Percentiles rank a stretch among this genome's conserved stretches.
Evolutionary conservation across 2,329 filamentous ascomycete genomes (phyloP).

Genomic region (Cadophora malorum): DNA sequence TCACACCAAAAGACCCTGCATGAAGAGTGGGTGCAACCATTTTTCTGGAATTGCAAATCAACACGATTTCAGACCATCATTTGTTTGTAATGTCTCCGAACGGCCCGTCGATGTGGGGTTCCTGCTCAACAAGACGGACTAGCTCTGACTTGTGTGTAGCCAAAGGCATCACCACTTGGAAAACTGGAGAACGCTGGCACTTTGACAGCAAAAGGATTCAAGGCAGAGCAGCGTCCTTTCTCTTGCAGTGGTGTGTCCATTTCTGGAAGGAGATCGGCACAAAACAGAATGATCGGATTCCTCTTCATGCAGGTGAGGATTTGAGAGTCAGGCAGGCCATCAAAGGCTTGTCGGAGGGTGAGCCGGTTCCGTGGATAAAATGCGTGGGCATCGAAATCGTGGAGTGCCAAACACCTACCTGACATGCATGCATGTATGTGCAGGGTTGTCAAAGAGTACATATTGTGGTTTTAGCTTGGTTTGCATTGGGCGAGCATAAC

Average conservation of each 20-base stretch:
- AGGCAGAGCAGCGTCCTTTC: neutral
- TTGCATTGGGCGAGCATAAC: too few species aligned
- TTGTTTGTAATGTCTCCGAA: neutral
- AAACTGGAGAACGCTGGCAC: neutral
- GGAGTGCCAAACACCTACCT: neutral
- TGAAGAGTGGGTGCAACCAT: neutral
- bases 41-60: neutral
- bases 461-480: too few species aligned
- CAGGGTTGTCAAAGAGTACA: neutral
- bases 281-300: neutral
- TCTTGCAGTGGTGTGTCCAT: neutral
- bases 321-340: neutral
- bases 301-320: neutral
- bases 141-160: neutral
- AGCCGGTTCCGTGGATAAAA: neutral
- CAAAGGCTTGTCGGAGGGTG: neutral
- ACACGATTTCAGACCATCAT: neutral
- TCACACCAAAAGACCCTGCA: constrained; percentile 20
- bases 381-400: neutral
- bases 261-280: neutral
- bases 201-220: neutral
- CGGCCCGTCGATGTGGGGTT: neutral
- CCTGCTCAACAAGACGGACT: neutral
- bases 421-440: neutral
- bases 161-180: neutral